Evolutionary conservation across 1,284 basidiomycete species (phyloP).

Genomic region (Moesziomyces sp.): DNA sequence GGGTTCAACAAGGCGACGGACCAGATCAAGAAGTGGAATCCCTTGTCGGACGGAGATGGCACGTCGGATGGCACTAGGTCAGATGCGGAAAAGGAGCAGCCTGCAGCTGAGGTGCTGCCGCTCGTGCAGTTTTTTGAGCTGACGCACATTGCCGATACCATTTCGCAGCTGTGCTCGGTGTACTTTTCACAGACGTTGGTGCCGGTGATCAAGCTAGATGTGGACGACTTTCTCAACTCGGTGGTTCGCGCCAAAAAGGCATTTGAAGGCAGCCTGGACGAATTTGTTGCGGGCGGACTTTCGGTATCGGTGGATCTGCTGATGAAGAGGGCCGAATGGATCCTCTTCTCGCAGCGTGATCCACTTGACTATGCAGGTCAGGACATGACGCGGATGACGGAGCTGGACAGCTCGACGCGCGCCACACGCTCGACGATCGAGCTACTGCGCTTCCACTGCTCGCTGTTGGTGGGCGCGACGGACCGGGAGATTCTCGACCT

Average conservation of each 20-base stretch:
- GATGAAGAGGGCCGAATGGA: slow-evolving; percentile 97
- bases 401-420: slow-evolving; percentile 76
- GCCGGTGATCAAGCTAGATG: slow-evolving; percentile 57
- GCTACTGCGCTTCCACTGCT: slow-evolving; percentile 88
- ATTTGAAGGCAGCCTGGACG: slow-evolving; percentile 90
- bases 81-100: neutral
- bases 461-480: slow-evolving; percentile 88
- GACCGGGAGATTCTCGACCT: slow-evolving; percentile 96
- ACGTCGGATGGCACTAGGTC: neutral
- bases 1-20: slow-evolving; percentile 80
- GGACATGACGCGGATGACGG: slow-evolving; percentile 11
- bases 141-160: slow-evolving; percentile 95
- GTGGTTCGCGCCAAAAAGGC: slow-evolving; percentile 96
- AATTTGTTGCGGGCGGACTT: slow-evolving; percentile 88
- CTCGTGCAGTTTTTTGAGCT: slow-evolving; percentile 96
- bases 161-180: slow-evolving; percentile 95
- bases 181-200: slow-evolving; percentile 93
- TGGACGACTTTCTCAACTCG: slow-evolving; percentile 89
- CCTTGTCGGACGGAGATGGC: slow-evolving; percentile 20
- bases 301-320: slow-evolving; percentile 94
- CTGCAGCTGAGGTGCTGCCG: slow-evolving; percentile 79
- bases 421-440: slow-evolving; percentile 87
- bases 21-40: slow-evolving; percentile 55
- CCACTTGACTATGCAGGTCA: slow-evolving; percentile 78
- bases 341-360: slow-evolving; percentile 83